Evolutionary conservation across 1,284 basidiomycete genomes (phyloP).

Genomic region (Cystobasidium pallidum): DNA sequence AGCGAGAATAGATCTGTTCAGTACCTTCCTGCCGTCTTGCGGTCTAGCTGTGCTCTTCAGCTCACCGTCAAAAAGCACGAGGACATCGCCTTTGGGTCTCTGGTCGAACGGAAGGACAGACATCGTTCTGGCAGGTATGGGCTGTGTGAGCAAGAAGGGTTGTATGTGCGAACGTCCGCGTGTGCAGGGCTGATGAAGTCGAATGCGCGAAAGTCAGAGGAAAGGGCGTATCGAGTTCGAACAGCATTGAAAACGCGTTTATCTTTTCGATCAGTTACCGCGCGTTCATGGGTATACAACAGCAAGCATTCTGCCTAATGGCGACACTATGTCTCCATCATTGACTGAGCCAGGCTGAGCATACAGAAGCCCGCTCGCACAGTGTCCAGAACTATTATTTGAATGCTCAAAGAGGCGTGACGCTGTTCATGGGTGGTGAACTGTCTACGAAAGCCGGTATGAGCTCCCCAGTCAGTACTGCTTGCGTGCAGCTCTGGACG

Average conservation of each 20-base stretch:
- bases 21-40: neutral
- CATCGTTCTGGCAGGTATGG: neutral
- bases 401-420: conserved; percentile 14
- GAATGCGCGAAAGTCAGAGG: neutral
- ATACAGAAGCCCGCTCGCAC: too few relatives aligned
- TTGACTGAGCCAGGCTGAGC: too few relatives aligned
- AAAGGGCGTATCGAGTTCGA: neutral
- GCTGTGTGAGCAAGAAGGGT: neutral
- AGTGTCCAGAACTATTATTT: too few relatives aligned
- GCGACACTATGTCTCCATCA: too few relatives aligned
- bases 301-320: neutral
- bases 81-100: conserved; percentile 47
- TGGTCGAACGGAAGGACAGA: conserved; percentile 45
- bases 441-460: conserved; percentile 12
- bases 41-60: too few relatives aligned
- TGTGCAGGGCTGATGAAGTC: neutral
- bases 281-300: neutral
- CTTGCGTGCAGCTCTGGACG: conserved; percentile 4
- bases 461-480: conserved; percentile 23
- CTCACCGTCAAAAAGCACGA: conserved; percentile 51
- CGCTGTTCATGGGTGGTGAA: neutral
- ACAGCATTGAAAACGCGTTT: neutral
- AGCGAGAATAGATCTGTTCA: neutral
- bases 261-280: neutral
- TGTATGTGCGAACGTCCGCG: neutral